Percentiles rank a stretch among this genome's conserved stretches.
phyloP scores from a whole-genome alignment of 1,284 basidiomycete species.

The Fomes fomentarius region DNA sequence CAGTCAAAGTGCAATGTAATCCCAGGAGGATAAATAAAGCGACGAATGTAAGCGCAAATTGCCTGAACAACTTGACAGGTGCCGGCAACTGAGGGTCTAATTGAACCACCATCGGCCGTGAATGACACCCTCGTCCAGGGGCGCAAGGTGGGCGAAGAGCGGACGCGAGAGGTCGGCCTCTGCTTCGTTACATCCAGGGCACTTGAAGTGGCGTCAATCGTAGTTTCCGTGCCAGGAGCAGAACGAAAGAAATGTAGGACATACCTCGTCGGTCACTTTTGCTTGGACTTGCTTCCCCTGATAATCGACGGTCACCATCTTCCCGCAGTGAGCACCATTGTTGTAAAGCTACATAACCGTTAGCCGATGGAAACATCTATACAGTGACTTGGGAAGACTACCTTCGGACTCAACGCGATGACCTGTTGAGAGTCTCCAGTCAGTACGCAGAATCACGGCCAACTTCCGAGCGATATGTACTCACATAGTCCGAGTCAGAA shows the following conservation, averaged over 20 bases:
- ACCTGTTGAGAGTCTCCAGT: slow-evolving; percentile 31
- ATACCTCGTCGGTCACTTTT: slow-evolving; percentile 22
- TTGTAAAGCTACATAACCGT: slow-evolving; percentile 20
- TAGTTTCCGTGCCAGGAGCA: slow-evolving; percentile 28
- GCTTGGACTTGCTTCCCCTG: slow-evolving; percentile 27
- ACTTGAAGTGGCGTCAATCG: slow-evolving; percentile 19
- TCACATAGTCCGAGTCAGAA: slow-evolving; percentile 37
- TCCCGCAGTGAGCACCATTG: slow-evolving; percentile 27
- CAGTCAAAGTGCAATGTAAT: neutral
- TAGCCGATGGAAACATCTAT: neutral
- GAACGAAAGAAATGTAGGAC: no score
- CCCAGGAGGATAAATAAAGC: neutral
- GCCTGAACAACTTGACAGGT: neutral
- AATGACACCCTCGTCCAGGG: slow-evolving; percentile 30
- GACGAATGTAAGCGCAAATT: neutral
- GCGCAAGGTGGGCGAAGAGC: slow-evolving; percentile 27
- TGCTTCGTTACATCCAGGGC: slow-evolving; percentile 17
- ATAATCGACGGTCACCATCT: slow-evolving; percentile 24
- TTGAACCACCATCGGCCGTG: slow-evolving; percentile 31
- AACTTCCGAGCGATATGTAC: slow-evolving; percentile 14
- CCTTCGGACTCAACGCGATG: slow-evolving; percentile 41
- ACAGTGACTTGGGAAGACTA: slow-evolving; percentile 20
- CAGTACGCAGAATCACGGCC: neutral
- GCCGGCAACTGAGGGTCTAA: neutral
- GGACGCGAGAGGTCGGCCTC: slow-evolving; percentile 20